Evolutionary conservation across 2,329 filamentous ascomycete genomes (phyloP), one percentile per base, ranked within the genome.

Genomic region (Colletotrichum gloeosporioides): DNA sequence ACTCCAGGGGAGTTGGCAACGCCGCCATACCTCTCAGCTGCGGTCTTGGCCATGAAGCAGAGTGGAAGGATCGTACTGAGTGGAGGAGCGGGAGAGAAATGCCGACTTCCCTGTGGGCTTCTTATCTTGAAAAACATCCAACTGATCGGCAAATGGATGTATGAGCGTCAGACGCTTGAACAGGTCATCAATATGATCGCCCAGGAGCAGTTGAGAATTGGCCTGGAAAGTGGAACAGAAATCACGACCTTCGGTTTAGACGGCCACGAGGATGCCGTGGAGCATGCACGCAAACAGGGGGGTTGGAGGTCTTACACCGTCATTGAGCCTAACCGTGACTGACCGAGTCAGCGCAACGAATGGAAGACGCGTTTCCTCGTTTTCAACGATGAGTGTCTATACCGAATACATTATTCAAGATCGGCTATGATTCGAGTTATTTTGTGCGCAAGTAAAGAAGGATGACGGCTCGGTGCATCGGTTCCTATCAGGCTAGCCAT

Each of bases 91-190:
- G 29, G 32, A 2, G 78, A 71, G 6, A 80, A 79, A 34, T 71
- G 81, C 32, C 64, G 71, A 15, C 79, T 88, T 18, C 83, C 85
- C 6, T 85, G 85, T 61, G 78, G 74, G 27, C 64, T 79, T 5
- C 79, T 84, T 62, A 81, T 87, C 71, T 57, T 81, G 18, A 80
- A 84, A 74, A 83, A 85, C 71, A 68, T 87, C 10, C 81, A 78
- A 32, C 75, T 88, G 18, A 80, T 82, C 64, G 86, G 86, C 2
- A 85, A 84, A 57, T 86, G 82, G 77, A 89, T 88, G 86, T 88
- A 86, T 77, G 83, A 83, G 13, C 72, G 83, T 4, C 77, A 81
- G 8, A 83, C 87, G 71, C 81, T 85, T 4, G 36, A 79, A 18
- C 80, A 79, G 15, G 62, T 88, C 0, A 81, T 88, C 64, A 87